These are phyloP conservation scores for Oryza brachyantha DNA, from an alignment of 176 grass and related monocot genomes.

Conservation along the genomic window DNA sequence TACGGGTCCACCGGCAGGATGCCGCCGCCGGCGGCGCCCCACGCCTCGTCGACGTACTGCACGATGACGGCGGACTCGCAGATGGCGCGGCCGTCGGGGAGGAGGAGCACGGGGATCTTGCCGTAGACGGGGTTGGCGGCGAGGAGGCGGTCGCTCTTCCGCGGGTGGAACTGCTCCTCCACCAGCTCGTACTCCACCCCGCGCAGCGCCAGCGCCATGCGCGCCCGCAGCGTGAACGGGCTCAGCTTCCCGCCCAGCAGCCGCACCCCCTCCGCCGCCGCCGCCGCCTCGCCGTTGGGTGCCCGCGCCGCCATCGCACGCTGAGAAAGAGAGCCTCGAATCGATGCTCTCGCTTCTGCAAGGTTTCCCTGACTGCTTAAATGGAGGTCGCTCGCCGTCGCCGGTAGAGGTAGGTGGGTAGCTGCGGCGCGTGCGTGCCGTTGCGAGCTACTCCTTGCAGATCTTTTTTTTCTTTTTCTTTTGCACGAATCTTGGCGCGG, in stretches of 20 bases:
- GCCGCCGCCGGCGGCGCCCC: not conserved
- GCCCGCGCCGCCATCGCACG: not conserved
- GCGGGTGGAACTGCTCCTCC: conserved; percentile 41
- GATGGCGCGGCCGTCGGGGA: conserved; percentile 47
- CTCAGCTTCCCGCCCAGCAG: conserved; percentile 48
- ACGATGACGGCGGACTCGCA: conserved; percentile 69
- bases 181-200: conserved; percentile 45
- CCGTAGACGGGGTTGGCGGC: conserved; percentile 60
- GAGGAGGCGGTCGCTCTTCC: conserved; percentile 56
- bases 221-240: conserved; percentile 43
- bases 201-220: conserved; percentile 53
- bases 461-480: no score
- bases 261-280: not conserved
- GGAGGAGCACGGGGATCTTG: conserved; percentile 68
- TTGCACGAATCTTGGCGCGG: not conserved
- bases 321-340: no score
- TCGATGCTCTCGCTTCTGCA: not conserved
- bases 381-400: no score
- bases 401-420: no score
- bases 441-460: no score
- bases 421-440: not conserved
- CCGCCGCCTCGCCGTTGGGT: not conserved
- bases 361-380: not conserved
- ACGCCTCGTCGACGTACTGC: conserved; percentile 49
- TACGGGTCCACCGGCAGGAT: conserved; percentile 51